Conservation (phyloP, 768 basidiomycete genomes). For the Lactarius trivialis region DNA sequence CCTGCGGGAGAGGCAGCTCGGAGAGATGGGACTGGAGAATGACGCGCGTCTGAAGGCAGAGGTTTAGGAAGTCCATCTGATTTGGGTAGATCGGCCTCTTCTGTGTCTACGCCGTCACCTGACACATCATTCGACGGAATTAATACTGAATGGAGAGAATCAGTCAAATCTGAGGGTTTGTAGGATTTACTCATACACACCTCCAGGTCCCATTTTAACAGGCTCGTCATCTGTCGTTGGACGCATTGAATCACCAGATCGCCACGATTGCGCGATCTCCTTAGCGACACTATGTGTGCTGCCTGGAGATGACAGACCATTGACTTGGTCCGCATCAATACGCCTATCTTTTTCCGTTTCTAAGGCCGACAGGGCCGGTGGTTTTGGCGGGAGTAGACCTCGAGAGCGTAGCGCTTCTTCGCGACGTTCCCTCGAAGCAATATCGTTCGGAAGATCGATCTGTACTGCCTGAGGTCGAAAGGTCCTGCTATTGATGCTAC, state of each 20-base stretch:
- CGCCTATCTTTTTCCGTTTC: conserved; percentile 20
- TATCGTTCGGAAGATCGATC: conserved; percentile 9
- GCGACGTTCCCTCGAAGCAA: conserved; percentile 15
- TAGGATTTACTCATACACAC: not conserved
- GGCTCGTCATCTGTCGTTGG: not conserved
- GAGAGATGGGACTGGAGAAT: not conserved
- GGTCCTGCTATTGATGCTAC: not conserved
- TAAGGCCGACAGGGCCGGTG: conserved; percentile 12
- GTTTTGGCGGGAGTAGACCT: conserved; percentile 15
- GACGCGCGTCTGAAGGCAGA: not conserved
- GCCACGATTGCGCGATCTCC: conserved; percentile 18
- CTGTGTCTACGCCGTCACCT: not conserved
- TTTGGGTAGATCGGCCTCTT: not conserved
- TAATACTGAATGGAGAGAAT: not conserved
- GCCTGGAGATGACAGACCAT: not conserved
- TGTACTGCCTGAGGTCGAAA: conserved; percentile 4
- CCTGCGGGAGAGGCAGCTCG: not conserved
- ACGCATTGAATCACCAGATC: not conserved
- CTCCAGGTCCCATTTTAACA: not conserved
- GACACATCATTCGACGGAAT: not conserved
- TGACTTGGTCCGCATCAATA: not conserved
- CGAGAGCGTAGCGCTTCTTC: conserved; percentile 19
- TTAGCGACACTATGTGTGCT: conserved; percentile 8
- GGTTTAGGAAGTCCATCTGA: not conserved
- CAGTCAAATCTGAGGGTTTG: not conserved